Percentiles rank a stretch among this genome's conserved stretches.
Conservation (phyloP, 495 filamentous ascomycete species). For the Echria macrotheca region DNA sequence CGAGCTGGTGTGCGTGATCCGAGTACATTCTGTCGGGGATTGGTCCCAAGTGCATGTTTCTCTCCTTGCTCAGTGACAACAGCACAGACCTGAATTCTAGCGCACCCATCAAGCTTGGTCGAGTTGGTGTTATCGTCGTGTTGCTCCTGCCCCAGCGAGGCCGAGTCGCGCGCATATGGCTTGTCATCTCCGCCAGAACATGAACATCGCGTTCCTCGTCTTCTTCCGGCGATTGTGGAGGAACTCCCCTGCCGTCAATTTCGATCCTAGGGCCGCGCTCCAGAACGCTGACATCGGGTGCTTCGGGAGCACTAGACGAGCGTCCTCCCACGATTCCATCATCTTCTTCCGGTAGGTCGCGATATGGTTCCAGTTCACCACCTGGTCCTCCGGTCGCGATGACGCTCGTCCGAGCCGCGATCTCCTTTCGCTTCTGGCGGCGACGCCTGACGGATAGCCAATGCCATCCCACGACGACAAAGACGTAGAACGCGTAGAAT, state of each 20-base stretch:
- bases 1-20: conserved; percentile 36
- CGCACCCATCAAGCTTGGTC: conserved; percentile 88
- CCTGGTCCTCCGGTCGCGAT: conserved; percentile 46
- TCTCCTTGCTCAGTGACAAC: conserved; percentile 70
- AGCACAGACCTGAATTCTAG: conserved; percentile 91
- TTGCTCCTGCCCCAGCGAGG: conserved; percentile 63
- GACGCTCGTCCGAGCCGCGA: conserved; percentile 68
- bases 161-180: conserved; percentile 84
- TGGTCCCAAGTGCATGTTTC: conserved; percentile 62
- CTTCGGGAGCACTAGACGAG: conserved; percentile 39
- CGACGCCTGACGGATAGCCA: conserved; percentile 66
- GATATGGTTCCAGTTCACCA: conserved; percentile 59
- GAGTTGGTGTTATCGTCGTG: conserved; percentile 70
- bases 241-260: conserved; percentile 42
- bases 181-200: conserved; percentile 75
- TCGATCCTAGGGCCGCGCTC: conserved; percentile 56
- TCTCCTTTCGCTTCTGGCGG: conserved; percentile 54
- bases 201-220: conserved; percentile 71
- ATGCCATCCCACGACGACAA: conserved; percentile 87
- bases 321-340: conserved; percentile 54
- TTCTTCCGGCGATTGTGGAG: conserved; percentile 55
- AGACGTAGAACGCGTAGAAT: conserved; percentile 88
- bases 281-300: conserved; percentile 61
- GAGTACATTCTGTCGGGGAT: conserved; percentile 69
- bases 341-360: conserved; percentile 59